phyloP scores from a whole-genome alignment of 2,329 filamentous ascomycete genomes.

The Beauveria bassiana region DNA sequence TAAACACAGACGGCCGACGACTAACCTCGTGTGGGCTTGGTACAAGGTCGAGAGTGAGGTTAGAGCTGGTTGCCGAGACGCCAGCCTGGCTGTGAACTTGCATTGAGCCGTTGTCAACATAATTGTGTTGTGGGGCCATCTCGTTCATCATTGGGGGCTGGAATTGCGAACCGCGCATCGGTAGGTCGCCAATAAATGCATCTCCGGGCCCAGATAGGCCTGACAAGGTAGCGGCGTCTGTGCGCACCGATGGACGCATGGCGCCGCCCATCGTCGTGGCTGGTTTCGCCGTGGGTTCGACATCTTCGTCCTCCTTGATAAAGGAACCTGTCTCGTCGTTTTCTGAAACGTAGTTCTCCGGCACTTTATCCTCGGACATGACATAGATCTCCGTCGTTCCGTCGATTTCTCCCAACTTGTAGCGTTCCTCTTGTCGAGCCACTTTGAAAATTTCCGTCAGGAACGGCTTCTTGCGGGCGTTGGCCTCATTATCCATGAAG shows the following conservation, averaged over 20 bases:
- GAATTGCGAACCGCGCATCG: constrained; percentile 35
- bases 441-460: constrained; percentile 56
- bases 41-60: constrained; percentile 39
- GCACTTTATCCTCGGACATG: constrained; percentile 44
- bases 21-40: constrained; percentile 36
- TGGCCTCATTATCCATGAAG: constrained; percentile 50
- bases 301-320: constrained; percentile 37
- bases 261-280: constrained; percentile 22
- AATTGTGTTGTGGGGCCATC: constrained; percentile 33
- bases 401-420: constrained; percentile 48
- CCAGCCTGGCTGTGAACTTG: constrained; percentile 26
- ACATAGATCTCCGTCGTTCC: constrained; percentile 40
- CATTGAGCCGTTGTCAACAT: constrained; percentile 30
- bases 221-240: constrained; percentile 12
- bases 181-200: constrained; percentile 35
- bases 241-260: constrained; percentile 14
- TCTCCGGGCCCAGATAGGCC: constrained; percentile 24
- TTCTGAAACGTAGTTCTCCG: constrained; percentile 40
- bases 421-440: constrained; percentile 49
- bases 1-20: constrained; percentile 38
- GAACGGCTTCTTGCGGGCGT: constrained; percentile 46
- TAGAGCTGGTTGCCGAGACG: constrained; percentile 26
- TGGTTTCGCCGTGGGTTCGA: constrained; percentile 27
- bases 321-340: constrained; percentile 33
- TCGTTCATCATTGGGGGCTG: constrained; percentile 36